These are phyloP conservation scores for Aureobasidium vineae DNA, from an alignment of 2,329 filamentous ascomycete genomes.

Conservation along the genomic window DNA sequence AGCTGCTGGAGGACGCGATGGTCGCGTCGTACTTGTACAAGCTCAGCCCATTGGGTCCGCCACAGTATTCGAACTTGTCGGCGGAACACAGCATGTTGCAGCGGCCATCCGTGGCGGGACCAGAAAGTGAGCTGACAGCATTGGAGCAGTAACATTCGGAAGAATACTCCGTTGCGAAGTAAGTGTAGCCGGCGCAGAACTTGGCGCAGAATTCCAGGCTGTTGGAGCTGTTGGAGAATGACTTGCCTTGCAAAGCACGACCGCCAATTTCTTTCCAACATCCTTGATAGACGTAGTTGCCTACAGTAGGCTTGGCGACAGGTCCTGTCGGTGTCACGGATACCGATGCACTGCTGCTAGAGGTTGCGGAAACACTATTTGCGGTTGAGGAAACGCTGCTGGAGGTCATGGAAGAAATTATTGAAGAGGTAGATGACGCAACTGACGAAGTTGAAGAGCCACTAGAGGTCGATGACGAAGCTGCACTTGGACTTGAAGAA, in stretches of 20 bases:
- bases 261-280: constrained; percentile 35
- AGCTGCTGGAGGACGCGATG: neutral
- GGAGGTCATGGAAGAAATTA: constrained; percentile 28
- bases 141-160: constrained; percentile 41
- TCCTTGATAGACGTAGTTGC: constrained; percentile 32
- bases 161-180: constrained; percentile 43
- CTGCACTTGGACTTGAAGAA: neutral
- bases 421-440: neutral
- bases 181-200: constrained; percentile 37
- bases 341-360: neutral
- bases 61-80: constrained; percentile 36
- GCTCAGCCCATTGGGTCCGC: constrained; percentile 36
- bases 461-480: neutral
- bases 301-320: constrained; percentile 30
- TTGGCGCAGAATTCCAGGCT: constrained; percentile 33
- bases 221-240: constrained; percentile 29
- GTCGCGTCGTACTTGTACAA: constrained; percentile 31
- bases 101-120: constrained; percentile 28
- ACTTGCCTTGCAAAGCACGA: constrained; percentile 31
- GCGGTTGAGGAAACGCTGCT: constrained; percentile 22
- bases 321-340: constrained; percentile 11
- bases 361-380: neutral
- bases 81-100: constrained; percentile 37
- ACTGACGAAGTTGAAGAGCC: neutral
- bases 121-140: constrained; percentile 28